A percentile compares a stretch with the other conserved stretches of the same genome.
phyloP scores from a whole-genome alignment of 2,329 filamentous ascomycete genomes.

The Sporothrix brasiliensis region DNA sequence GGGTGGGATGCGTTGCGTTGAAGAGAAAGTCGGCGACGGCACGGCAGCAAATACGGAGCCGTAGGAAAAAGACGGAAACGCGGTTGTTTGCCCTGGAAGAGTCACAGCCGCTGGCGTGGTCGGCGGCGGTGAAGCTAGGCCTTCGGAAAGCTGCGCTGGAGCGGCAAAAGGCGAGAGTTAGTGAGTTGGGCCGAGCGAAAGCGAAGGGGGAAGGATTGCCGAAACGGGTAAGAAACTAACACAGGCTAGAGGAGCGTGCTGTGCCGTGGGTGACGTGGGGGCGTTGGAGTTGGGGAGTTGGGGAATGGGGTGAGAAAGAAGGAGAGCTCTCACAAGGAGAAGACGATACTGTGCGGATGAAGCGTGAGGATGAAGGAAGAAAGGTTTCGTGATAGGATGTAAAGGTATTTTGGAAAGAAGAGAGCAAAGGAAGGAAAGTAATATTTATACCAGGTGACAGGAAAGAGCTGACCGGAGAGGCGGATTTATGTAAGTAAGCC shows the following conservation, averaged over 20 bases:
- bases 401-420: neutral
- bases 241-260: slow-evolving; percentile 13
- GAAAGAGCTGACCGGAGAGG: too few species aligned
- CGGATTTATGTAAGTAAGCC: neutral
- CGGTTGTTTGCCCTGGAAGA: slow-evolving; percentile 18
- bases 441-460: neutral
- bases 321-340: neutral
- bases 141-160: slow-evolving; percentile 13
- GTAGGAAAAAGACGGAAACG: slow-evolving; percentile 25
- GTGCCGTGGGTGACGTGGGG: slow-evolving; percentile 20
- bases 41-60: slow-evolving; percentile 24
- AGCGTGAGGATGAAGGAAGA: neutral
- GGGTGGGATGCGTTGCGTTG: neutral
- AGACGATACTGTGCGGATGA: too few species aligned
- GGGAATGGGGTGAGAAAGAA: slow-evolving; percentile 1
- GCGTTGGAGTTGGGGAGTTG: neutral
- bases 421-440: neutral
- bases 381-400: neutral
- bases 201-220: slow-evolving; percentile 26
- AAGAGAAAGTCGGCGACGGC: neutral
- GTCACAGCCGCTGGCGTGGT: slow-evolving; percentile 29
- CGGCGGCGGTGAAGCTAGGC: slow-evolving; percentile 8
- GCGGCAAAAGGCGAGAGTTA: slow-evolving; percentile 12
- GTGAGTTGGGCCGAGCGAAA: neutral
- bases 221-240: slow-evolving; percentile 29